phyloP scores from a whole-genome alignment of 2,329 filamentous ascomycete species.

The Elsinoe perseae region DNA sequence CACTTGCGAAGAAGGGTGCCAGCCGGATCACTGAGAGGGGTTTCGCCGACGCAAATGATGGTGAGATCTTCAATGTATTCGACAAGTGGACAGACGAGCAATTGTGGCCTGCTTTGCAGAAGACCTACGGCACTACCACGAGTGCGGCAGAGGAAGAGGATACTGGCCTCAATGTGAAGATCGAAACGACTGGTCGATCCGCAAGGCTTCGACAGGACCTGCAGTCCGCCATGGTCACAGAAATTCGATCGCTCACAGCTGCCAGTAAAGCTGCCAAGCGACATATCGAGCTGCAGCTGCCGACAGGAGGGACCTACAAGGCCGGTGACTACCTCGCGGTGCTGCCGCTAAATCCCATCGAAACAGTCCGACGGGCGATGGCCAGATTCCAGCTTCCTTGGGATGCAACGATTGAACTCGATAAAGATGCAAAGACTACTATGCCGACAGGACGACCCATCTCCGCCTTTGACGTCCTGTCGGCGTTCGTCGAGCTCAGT shows the following conservation, averaged over 20 bases:
- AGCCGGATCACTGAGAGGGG: slow-evolving; percentile 45
- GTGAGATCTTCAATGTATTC: slow-evolving; percentile 62
- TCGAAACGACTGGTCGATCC: slow-evolving; percentile 35
- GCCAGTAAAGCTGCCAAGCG: slow-evolving; percentile 51
- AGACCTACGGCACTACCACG: slow-evolving; percentile 29
- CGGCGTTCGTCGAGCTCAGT: slow-evolving; percentile 64
- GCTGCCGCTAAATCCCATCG: slow-evolving; percentile 56
- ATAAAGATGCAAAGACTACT: slow-evolving; percentile 53
- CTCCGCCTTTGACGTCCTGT: slow-evolving; percentile 56
- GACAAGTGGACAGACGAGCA: slow-evolving; percentile 58
- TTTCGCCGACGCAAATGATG: slow-evolving; percentile 51
- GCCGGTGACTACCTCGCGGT: slow-evolving; percentile 67
- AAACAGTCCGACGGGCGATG: slow-evolving; percentile 56
- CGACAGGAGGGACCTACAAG: slow-evolving; percentile 51
- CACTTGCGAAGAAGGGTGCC: slow-evolving; percentile 46
- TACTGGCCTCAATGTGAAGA: slow-evolving; percentile 20
- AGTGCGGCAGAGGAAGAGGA: slow-evolving; percentile 15
- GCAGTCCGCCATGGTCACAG: slow-evolving; percentile 52
- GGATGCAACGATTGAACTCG: slow-evolving; percentile 47
- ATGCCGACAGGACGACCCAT: slow-evolving; percentile 56
- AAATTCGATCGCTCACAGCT: slow-evolving; percentile 46
- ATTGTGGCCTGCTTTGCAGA: slow-evolving; percentile 46
- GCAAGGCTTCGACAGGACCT: slow-evolving; percentile 57
- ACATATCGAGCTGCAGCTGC: slow-evolving; percentile 39
- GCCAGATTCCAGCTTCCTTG: slow-evolving; percentile 57